Evolutionary conservation across 2,329 filamentous ascomycete genomes (phyloP).

Genomic region (Nannizziopsis arthrosporioides): DNA sequence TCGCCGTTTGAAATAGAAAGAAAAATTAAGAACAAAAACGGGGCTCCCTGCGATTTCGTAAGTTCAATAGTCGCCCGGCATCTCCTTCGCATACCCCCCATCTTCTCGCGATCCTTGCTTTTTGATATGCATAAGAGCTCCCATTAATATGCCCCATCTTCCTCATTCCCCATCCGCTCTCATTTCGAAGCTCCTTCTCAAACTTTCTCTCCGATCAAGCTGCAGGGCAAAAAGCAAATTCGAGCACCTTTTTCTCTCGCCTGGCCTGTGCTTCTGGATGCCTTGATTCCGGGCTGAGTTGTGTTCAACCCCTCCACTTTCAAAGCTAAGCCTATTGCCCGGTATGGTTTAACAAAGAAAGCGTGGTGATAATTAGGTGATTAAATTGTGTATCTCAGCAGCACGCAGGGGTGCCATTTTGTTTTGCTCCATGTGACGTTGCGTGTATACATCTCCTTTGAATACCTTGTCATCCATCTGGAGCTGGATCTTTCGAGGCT

Average conservation of each 20-base stretch:
- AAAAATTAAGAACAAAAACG: no score
- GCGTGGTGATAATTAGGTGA: no score
- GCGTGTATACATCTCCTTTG: neutral
- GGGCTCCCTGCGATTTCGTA: no score
- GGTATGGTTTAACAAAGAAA: no score
- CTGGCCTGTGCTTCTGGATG: no score
- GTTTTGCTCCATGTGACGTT: neutral
- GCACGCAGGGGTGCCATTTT: conserved; percentile 1
- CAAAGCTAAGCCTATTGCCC: no score
- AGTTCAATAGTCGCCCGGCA: no score
- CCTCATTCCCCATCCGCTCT: neutral
- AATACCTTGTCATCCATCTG: neutral
- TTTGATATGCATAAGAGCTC: conserved; percentile 3
- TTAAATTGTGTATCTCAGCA: neutral
- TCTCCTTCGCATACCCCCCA: neutral
- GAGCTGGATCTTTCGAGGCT: no score
- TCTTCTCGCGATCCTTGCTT: neutral
- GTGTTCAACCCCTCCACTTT: no score
- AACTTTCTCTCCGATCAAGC: neutral
- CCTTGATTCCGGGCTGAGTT: no score
- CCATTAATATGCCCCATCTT: neutral
- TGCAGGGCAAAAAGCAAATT: neutral
- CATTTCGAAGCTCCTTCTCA: conserved; percentile 1
- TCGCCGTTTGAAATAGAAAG: no score
- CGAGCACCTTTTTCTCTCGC: neutral